Base-by-base conservation (phyloP, 768 basidiomycete genomes). In the Phaeotremella fagi region DNA sequence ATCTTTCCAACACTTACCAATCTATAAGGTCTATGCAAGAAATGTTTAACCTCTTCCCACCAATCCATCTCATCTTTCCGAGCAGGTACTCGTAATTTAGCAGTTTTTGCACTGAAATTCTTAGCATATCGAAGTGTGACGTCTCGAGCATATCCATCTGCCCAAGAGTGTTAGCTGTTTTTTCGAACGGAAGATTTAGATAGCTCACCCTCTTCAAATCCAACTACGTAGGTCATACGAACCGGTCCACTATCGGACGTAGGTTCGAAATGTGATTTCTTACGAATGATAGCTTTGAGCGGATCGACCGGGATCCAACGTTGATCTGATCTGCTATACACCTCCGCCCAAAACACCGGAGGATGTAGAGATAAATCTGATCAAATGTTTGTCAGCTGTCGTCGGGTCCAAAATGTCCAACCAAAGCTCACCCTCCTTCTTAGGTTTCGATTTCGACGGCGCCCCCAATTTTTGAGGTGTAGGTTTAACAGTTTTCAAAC, bases 311-410 rank as follows among this genome's bases (percentile, higher is more conserved):
- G 85, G 14, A 98, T 76, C 95, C 95, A 99, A 29, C 85, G 83
- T 14, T 80, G 82, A 76, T 95, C 90, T 5, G 91, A 83, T 20
- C 88, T 84, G 6, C 90, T 92, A 76, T 91, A 99, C 0, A 95
- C 88, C 74, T 99, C 95, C 0, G 87, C 88, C 95, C 95, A 99
- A 73, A 91, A 89, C 3, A 91, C 85, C 0, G 94, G 92, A 2
- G 90, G 85, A 9, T 83, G 48, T 59, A 79, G 41, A 0, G 55
- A 53, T 0, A 74, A 55, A 45, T 72, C 70, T 70, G 36, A 29
- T 6, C 20, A 41, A 18, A n/a, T 23, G 15, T 49, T 50, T 41
- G 29, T 35, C 15, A 31, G 6, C 22, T 22, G 24, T 15, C 48
- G 35, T 41, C 48, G 44, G 52, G 35, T 43, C 41, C 15, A 33